These are phyloP conservation scores for Cyberlindnera samutprakarnensis DNA, from an alignment of 805 yeast genomes.

Conservation along the genomic window DNA sequence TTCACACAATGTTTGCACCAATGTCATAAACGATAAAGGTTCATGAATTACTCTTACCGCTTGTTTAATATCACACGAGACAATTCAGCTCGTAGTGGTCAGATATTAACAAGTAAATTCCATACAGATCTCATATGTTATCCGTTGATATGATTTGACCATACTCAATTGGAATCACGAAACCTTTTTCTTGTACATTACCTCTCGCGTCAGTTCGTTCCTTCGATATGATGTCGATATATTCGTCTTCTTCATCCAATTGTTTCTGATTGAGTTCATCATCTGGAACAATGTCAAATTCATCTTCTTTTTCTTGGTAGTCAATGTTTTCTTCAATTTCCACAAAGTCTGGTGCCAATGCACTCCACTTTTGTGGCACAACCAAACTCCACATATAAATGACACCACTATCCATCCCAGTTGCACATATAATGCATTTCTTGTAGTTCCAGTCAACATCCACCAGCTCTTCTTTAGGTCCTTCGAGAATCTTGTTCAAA, in stretches of 20 bases:
- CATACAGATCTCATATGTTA: no score
- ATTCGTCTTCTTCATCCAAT: conserved; percentile 55
- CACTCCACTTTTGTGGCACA: conserved; percentile 92
- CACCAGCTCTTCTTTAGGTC: conserved; percentile 80
- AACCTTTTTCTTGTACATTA: conserved; percentile 45
- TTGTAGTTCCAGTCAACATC: conserved; percentile 83
- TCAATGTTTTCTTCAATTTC: conserved; percentile 89
- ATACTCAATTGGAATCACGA: conserved; percentile 49
- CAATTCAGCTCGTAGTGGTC: no score
- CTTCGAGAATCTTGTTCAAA: conserved; percentile 82
- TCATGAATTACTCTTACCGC: no score
- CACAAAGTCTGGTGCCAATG: conserved; percentile 92
- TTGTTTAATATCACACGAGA: no score
- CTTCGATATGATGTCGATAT: conserved; percentile 56
- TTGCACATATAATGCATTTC: conserved; percentile 68
- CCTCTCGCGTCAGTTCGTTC: conserved; percentile 73
- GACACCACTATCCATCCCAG: conserved; percentile 79
- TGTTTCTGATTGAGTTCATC: conserved; percentile 55
- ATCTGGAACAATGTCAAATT: conserved; percentile 74
- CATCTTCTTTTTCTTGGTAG: conserved; percentile 85
- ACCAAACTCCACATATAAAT: conserved; percentile 76
- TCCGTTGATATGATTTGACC: conserved; percentile 9
- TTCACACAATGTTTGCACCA: no score
- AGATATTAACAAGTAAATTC: no score
- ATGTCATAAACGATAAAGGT: no score